Percentiles rank a stretch among this genome's conserved stretches.
phyloP scores from a whole-genome alignment of 2,329 filamentous ascomycete species.

The Sarocladiaceae sp. region DNA sequence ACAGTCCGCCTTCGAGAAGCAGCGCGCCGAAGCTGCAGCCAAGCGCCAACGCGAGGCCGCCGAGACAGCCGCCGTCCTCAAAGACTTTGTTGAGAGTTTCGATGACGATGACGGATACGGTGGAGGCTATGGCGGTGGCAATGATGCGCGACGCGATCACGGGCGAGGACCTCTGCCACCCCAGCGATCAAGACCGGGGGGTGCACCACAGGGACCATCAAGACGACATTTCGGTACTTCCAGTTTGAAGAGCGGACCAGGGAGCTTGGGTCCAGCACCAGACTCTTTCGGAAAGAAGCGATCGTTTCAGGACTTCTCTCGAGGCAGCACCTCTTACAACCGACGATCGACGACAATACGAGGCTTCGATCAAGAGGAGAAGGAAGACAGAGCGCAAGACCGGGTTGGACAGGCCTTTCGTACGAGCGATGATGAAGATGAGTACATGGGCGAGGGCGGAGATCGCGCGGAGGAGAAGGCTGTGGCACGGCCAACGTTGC shows the following conservation, averaged over 20 bases:
- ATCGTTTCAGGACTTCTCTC: slow-evolving; percentile 39
- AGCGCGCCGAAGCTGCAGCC: slow-evolving; percentile 83
- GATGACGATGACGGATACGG: slow-evolving; percentile 43
- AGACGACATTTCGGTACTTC: slow-evolving; percentile 62
- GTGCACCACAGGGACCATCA: slow-evolving; percentile 17
- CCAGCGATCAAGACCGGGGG: slow-evolving; percentile 11
- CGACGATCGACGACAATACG: slow-evolving; percentile 14
- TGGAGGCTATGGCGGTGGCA: slow-evolving; percentile 1
- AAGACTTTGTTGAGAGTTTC: slow-evolving; percentile 81
- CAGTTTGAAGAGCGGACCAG: slow-evolving; percentile 53
- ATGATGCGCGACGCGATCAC: slow-evolving; percentile 9
- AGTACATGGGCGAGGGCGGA: slow-evolving; percentile 37
- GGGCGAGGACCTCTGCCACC: slow-evolving; percentile 20
- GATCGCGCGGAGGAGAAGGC: slow-evolving; percentile 50
- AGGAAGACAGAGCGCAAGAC: background rate
- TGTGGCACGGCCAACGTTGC: slow-evolving; percentile 55
- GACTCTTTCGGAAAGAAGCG: slow-evolving; percentile 47
- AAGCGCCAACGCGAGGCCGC: slow-evolving; percentile 79
- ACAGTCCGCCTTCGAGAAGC: slow-evolving; percentile 81
- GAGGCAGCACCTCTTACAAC: slow-evolving; percentile 14
- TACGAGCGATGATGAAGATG: slow-evolving; percentile 57
- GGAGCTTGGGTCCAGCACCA: slow-evolving; percentile 51
- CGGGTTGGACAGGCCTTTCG: slow-evolving; percentile 54
- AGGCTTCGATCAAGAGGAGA: slow-evolving; percentile 1
- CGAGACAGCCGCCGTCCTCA: slow-evolving; percentile 80